phyloP scores from a whole-genome alignment of 1,284 basidiomycete species.

The Ceratobasidium sp. region DNA sequence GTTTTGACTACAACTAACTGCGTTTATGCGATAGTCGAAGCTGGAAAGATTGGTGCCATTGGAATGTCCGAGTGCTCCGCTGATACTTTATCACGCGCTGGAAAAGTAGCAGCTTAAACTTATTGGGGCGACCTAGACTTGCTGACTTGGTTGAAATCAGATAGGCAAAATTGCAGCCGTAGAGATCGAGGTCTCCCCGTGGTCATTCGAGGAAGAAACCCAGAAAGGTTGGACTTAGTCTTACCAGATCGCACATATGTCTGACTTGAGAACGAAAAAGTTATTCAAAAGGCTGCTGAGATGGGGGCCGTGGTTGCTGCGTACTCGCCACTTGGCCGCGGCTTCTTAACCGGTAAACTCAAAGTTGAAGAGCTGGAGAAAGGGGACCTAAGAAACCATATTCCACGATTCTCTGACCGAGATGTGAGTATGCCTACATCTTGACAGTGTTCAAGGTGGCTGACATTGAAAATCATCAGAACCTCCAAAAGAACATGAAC shows the following conservation, averaged over 20 bases:
- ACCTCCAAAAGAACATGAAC: constrained; percentile 62
- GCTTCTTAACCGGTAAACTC: constrained; percentile 45
- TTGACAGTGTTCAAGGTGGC: background rate
- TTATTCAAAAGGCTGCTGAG: constrained; percentile 54
- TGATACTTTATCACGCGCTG: constrained; percentile 39
- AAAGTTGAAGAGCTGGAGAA: constrained; percentile 41
- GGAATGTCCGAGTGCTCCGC: constrained; percentile 42
- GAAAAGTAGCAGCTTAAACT: constrained; percentile 27
- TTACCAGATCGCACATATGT: constrained; percentile 38
- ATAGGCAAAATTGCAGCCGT: constrained; percentile 58
- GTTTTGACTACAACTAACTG: background rate
- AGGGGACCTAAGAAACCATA: constrained; percentile 51
- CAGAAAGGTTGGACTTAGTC: constrained; percentile 48
- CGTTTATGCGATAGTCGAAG: constrained; percentile 29
- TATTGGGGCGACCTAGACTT: too few relatives aligned
- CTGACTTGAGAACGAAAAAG: constrained; percentile 51
- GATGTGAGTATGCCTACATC: constrained; percentile 42
- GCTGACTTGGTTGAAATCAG: constrained; percentile 45
- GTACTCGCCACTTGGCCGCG: constrained; percentile 51
- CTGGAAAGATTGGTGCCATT: constrained; percentile 44
- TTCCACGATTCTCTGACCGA: constrained; percentile 52
- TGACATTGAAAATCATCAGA: constrained; percentile 44
- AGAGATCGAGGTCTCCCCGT: constrained; percentile 63
- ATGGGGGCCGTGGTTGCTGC: constrained; percentile 60
- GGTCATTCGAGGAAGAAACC: constrained; percentile 57